Percentiles rank a stretch among this genome's conserved stretches.
Evolutionary conservation across 176 grass and related monocot genomes (phyloP).

Genomic region (Carex parvula): DNA sequence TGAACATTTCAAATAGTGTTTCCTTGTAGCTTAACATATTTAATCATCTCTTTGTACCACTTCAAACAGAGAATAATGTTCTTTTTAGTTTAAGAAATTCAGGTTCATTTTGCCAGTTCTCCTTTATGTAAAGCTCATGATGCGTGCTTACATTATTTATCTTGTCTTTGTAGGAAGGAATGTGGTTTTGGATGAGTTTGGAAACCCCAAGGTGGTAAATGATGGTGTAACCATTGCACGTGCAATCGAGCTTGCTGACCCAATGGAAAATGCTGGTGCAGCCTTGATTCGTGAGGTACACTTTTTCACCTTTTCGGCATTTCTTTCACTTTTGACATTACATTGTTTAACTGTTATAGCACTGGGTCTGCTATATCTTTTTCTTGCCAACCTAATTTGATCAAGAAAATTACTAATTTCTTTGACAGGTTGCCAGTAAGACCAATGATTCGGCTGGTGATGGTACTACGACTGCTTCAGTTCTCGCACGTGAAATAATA

Average conservation of each 20-base stretch:
- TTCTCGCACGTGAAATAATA: constrained; percentile 87
- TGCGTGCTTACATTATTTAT: constrained; percentile 5
- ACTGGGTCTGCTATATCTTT: neutral
- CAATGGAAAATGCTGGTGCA: constrained; percentile 89
- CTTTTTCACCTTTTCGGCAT: neutral
- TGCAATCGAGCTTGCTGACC: constrained; percentile 85
- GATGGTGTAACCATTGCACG: constrained; percentile 89
- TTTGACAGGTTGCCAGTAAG: constrained; percentile 83
- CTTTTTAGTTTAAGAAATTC: neutral
- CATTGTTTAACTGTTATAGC: neutral
- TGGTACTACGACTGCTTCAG: constrained; percentile 82
- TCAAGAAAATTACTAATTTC: neutral
- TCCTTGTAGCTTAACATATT: neutral
- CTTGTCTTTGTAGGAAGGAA: constrained; percentile 59
- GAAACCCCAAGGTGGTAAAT: constrained; percentile 81
- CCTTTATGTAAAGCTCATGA: neutral
- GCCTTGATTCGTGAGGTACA: constrained; percentile 78
- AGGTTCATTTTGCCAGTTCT: neutral
- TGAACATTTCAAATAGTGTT: neutral
- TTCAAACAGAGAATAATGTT: neutral
- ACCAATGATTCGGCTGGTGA: constrained; percentile 88
- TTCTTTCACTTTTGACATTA: neutral
- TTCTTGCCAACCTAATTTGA: neutral
- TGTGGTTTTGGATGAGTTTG: constrained; percentile 90
- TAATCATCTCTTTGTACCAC: neutral